Percentiles rank a stretch among this genome's conserved stretches.
Evolutionary conservation across 805 yeast species (phyloP).

Genomic region (Zygoascus flipseniorum): DNA sequence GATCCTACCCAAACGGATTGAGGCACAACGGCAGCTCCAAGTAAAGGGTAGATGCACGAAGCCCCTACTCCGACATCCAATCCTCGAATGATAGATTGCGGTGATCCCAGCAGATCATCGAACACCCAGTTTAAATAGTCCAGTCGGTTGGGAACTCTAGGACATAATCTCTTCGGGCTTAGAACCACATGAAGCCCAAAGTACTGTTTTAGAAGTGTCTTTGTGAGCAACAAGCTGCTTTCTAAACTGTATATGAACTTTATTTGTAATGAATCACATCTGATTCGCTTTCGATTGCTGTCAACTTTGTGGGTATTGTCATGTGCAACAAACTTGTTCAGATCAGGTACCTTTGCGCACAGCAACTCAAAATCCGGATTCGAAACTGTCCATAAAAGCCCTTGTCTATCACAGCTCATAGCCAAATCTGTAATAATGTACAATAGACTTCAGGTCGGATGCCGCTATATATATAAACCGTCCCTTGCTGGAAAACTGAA

Average conservation of each 20-base stretch:
- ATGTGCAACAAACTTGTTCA: not conserved
- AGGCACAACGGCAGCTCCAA: constrained; percentile 25
- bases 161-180: constrained; percentile 12
- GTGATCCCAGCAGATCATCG: constrained; percentile 13
- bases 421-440: no score
- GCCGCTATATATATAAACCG: no score
- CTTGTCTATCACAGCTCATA: not conserved
- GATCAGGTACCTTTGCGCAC: not conserved
- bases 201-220: constrained; percentile 10
- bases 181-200: constrained; percentile 11
- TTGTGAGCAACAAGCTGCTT: constrained; percentile 7
- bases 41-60: constrained; percentile 38
- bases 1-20: constrained; percentile 32
- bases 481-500: no score
- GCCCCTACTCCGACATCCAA: constrained; percentile 47
- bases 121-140: constrained; percentile 25
- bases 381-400: not conserved
- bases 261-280: not conserved
- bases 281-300: not conserved
- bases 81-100: not conserved
- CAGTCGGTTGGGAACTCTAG: constrained; percentile 21
- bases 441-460: no score
- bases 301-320: not conserved
- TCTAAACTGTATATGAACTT: constrained; percentile 1
- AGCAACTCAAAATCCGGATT: not conserved